Evolutionary conservation across 306 rosid genomes (phyloP).

Genomic region (Ammopiptanthus mongolicus): DNA sequence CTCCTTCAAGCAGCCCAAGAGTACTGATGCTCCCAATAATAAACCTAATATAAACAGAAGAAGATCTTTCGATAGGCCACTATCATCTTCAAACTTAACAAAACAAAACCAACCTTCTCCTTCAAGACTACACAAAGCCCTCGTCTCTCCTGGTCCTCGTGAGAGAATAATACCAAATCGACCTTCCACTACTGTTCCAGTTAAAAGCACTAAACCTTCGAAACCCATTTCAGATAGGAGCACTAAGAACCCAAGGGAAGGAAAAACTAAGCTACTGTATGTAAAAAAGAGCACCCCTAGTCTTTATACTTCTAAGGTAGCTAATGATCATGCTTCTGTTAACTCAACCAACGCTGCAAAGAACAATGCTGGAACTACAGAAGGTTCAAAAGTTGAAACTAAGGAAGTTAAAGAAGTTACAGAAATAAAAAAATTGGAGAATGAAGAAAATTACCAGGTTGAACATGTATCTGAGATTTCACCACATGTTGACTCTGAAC

Average conservation of each 20-base stretch:
- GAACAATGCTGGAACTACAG: not conserved
- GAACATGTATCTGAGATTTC: not conserved
- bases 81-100: slow-evolving; percentile 24
- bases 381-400: not conserved
- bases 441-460: not conserved
- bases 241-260: not conserved
- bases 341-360: not conserved
- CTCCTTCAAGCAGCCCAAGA: slow-evolving; percentile 9
- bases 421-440: not conserved
- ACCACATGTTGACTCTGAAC: not conserved
- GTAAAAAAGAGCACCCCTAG: slow-evolving; percentile 14
- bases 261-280: not conserved
- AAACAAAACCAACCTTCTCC: slow-evolving; percentile 28
- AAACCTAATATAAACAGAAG: slow-evolving; percentile 36
- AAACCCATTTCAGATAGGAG: slow-evolving; percentile 18
- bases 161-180: not conserved
- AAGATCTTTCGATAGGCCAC: slow-evolving; percentile 47
- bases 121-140: slow-evolving; percentile 29
- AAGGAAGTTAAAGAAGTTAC: slow-evolving; percentile 12
- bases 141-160: slow-evolving; percentile 30
- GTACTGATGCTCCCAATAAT: not conserved
- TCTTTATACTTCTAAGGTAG: not conserved
- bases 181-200: not conserved
- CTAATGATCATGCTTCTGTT: not conserved
- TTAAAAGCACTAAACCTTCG: not conserved